Base-by-base conservation (phyloP, 164 flowering plant species). In the Piper betle region DNA sequence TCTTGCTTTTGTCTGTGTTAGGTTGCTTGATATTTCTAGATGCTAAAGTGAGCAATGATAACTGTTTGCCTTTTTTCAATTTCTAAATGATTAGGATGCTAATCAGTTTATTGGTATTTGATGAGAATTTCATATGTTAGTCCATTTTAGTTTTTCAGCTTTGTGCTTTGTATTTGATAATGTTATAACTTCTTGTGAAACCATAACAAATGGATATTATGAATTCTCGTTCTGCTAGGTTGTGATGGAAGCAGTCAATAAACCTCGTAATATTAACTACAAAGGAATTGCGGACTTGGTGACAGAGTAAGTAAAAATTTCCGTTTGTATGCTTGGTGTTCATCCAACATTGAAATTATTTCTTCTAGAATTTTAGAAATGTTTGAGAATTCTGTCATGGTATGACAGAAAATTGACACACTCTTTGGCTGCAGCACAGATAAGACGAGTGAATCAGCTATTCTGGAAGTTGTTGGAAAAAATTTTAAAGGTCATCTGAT, bases 201-300 rank as follows among this genome's bases (percentile, higher is more conserved):
- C 9, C 3, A 10, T 6, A 42, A 42, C 6, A 10, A 1, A 10
- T 12, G 12, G 15, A 2, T 15, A 10, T 46, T 2, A 10, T 9
- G 10, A 46, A 10, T 3, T 46, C 12, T 10, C 15, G 15, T 46
- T 6, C 50, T 12, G 50, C 50, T 72, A 88, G 96, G 94, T 91
- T 65, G 91, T 91, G 72, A 88, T 88, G 94, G 90, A 88, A 33
- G 96, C 97, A 58, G 97, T 91, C 57, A 88, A 85, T 73, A 86
- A 85, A 75, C 97, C 97, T 66, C 78, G 86, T 39, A 91, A 79
- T 69, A 74, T 91, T 39, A 66, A 68, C 40, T 91, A 91, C 66
- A 91, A 91, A 76, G 97, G 96, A 67, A 73, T 81, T n/a, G 75
- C 96, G 20, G 97, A 91, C 76, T 79, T 91, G 77, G 97, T 91